Evolutionary conservation across 73 alveolate genomes (phyloP).

Genomic region (Stentor roeselii): DNA sequence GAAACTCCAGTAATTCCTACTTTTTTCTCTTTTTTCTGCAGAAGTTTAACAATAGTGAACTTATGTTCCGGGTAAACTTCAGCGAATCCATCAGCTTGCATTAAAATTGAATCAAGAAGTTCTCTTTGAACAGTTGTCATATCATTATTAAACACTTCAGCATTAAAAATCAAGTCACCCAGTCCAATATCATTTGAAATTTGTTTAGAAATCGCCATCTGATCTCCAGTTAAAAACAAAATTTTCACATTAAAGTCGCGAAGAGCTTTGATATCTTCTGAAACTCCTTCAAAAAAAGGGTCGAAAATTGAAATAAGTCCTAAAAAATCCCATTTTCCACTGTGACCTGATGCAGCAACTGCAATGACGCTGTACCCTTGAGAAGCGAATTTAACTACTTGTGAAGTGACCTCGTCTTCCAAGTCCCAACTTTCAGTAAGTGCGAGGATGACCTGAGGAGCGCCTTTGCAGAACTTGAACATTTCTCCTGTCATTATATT

Average conservation of each 20-base stretch:
- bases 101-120: neutral
- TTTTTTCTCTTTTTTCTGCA: neutral
- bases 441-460: conserved; percentile 23
- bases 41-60: neutral
- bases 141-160: neutral
- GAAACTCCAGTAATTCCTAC: conserved; percentile 95
- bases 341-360: neutral
- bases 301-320: conserved; percentile 20
- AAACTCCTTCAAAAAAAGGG: conserved; percentile 22
- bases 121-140: neutral
- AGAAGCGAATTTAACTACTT: neutral
- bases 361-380: conserved; percentile 7
- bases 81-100: conserved; percentile 11
- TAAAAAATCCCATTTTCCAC: neutral
- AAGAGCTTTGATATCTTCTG: neutral
- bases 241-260: neutral
- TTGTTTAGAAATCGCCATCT: conserved; percentile 8
- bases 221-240: neutral
- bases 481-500: neutral
- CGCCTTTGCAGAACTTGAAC: neutral
- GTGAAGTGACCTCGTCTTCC: neutral
- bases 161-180: neutral
- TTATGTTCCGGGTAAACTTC: conserved; percentile 29
- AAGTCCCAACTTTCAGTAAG: neutral
- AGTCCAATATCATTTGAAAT: neutral